A percentile compares a stretch with the other conserved stretches of the same genome.
Conservation (phyloP, 1,284 basidiomycete species). For the Naganishia liquefaciens region DNA sequence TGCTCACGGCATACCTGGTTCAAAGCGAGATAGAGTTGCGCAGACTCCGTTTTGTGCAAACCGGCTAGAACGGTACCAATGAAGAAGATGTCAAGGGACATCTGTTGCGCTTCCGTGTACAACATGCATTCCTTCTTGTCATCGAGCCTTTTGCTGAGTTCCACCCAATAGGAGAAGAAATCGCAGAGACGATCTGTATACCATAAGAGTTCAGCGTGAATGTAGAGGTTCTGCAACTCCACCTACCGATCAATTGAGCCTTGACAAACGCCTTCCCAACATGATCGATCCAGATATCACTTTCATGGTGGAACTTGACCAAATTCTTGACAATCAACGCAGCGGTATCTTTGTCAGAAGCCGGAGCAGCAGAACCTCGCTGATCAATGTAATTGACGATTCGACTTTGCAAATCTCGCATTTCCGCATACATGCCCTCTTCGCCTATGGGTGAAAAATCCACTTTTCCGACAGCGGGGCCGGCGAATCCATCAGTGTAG, state of each 20-base stretch:
- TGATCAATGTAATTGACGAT: not conserved
- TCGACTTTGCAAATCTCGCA: slow-evolving; percentile 2
- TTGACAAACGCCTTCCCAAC: slow-evolving; percentile 5
- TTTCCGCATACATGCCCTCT: not conserved
- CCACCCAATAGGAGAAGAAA: slow-evolving; percentile 19
- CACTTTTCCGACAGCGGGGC: not conserved
- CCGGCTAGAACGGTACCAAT: slow-evolving; percentile 15
- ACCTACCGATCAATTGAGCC: slow-evolving; percentile 5
- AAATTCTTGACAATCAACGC: not conserved
- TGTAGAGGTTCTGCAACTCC: not conserved
- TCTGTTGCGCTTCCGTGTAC: slow-evolving; percentile 6
- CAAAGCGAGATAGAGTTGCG: slow-evolving; percentile 3
- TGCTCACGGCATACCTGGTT: not conserved
- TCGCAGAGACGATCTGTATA: slow-evolving; percentile 13
- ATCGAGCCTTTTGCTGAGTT: slow-evolving; percentile 11
- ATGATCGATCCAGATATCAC: slow-evolving; percentile 4
- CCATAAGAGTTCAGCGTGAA: no score
- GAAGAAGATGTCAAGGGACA: slow-evolving; percentile 13
- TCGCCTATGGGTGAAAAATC: not conserved
- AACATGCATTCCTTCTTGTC: slow-evolving; percentile 15
- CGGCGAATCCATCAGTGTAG: slow-evolving; percentile 1
- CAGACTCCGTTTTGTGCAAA: slow-evolving; percentile 1
- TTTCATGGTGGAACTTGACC: slow-evolving; percentile 20
- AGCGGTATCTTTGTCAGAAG: not conserved
- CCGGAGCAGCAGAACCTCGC: slow-evolving; percentile 3